These are phyloP conservation scores for Coniella lustricola DNA, from an alignment of 2,329 filamentous ascomycete genomes.

Conservation along the genomic window DNA sequence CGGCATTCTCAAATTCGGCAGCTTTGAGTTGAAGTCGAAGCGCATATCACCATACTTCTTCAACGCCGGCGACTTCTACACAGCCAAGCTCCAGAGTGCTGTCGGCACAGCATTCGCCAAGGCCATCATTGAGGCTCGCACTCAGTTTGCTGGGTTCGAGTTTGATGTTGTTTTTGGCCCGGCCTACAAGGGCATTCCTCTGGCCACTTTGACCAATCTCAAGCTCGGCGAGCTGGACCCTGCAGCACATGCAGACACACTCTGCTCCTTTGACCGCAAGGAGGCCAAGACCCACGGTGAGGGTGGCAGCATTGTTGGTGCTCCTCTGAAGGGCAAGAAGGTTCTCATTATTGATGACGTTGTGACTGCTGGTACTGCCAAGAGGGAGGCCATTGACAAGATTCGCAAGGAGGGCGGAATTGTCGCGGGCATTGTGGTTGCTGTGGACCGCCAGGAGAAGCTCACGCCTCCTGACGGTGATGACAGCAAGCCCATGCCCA, in stretches of 20 bases:
- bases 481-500: constrained; percentile 62
- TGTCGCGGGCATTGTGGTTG: constrained; percentile 81
- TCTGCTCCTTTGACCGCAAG: constrained; percentile 92
- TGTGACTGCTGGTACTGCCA: constrained; percentile 89
- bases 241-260: constrained; percentile 58
- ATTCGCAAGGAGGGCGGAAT: constrained; percentile 79
- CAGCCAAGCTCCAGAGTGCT: constrained; percentile 66
- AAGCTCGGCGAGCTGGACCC: constrained; percentile 67
- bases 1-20: constrained; percentile 71
- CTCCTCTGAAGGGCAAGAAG: constrained; percentile 73
- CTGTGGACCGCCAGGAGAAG: constrained; percentile 82
- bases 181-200: constrained; percentile 93
- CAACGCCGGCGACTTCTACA: constrained; percentile 89
- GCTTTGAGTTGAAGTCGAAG: constrained; percentile 86
- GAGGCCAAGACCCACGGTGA: constrained; percentile 96
- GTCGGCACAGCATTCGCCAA: constrained; percentile 77
- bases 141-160: constrained; percentile 32
- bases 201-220: constrained; percentile 70
- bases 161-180: constrained; percentile 90
- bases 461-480: constrained; percentile 58
- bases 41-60: constrained; percentile 94
- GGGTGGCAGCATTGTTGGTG: constrained; percentile 86
- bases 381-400: constrained; percentile 85
- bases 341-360: constrained; percentile 94
- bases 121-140: constrained; percentile 46